Evolutionary conservation across 495 filamentous ascomycete species (phyloP), one percentile per base, ranked within the genome.

Genomic region (Aspergillus nanangensis): DNA sequence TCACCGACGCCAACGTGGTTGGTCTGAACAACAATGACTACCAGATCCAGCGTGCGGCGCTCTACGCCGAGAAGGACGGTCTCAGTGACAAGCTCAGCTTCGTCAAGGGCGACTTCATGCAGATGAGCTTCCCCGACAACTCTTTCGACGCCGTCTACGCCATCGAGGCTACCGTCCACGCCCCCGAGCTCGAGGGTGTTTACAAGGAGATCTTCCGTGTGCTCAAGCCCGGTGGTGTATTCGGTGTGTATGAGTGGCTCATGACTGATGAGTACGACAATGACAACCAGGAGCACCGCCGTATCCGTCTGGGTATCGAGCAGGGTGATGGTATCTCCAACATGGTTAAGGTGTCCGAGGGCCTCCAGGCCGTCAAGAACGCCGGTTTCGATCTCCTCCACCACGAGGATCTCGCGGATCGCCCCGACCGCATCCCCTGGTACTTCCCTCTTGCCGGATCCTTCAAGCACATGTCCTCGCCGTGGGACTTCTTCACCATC

Each of bases 21-120:
- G 93, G 93, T 31, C 70, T 98, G 61, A 98, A 98, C 82, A 98
- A 97, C 83, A 98, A 97, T 73, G 92, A 96, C 73, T 97, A 97
- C 78, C 93, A 98, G 72, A 97, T 98, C 62, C 80, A 96, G 67
- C 87, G 93, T 40, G 94, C 93, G 5, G 92, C 84, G 18, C 77
- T 77, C 34, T 96, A 97, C 63, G 88, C 90, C 13, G 66, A 77
- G 41, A 83, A 84, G 57, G 89, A 95, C 62, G 87, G 87, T 42
- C 73, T 97, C 27, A 78, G 83, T 3, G 61, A 89, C 56, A 88
- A 95, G 73, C 70, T 96, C 60, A 81, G 77, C 58, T 97, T 90
- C 53, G 84, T 88, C 50, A 96, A 97, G 80, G 92, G 93, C 37
- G 94, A 97, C 58, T 98, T 97, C 72, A 97, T 96, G 92, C 93